Percentiles rank a stretch among this genome's conserved stretches.
These are phyloP conservation scores for Colletotrichum graminicola DNA, from an alignment of 2,329 filamentous ascomycete species.

Conservation along the genomic window DNA sequence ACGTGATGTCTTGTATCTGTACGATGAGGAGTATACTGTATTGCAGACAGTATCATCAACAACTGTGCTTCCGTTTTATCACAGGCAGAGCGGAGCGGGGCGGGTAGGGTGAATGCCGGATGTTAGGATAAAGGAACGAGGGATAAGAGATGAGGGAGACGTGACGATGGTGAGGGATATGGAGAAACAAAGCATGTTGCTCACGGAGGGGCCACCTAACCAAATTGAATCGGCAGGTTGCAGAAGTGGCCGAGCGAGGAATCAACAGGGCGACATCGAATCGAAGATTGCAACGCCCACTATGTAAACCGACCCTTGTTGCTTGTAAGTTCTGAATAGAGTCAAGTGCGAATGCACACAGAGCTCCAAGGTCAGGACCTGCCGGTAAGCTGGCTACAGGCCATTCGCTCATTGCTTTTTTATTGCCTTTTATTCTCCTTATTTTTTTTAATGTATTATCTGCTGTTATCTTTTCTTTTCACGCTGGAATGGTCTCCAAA, in stretches of 20 bases:
- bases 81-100: conserved; percentile 36
- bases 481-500: background rate
- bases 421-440: background rate
- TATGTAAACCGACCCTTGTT: conserved; percentile 35
- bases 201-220: conserved; percentile 1
- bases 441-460: background rate
- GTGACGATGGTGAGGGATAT: conserved; percentile 32
- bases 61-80: conserved; percentile 28
- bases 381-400: background rate
- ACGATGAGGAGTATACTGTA: background rate
- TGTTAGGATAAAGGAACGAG: conserved; percentile 23
- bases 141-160: conserved; percentile 12
- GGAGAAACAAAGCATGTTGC: conserved; percentile 8
- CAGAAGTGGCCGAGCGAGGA: background rate
- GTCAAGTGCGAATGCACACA: conserved; percentile 27
- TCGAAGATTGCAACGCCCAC: conserved; percentile 18
- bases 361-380: conserved; percentile 5
- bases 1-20: background rate
- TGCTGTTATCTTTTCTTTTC: background rate
- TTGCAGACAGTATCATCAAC: conserved; percentile 17
- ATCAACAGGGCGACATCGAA: background rate
- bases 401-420: background rate
- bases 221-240: conserved; percentile 15
- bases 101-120: conserved; percentile 5
- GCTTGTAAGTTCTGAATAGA: conserved; percentile 41